Conservation (phyloP, 495 filamentous ascomycete species). For the Astrocystis sublimbata region DNA sequence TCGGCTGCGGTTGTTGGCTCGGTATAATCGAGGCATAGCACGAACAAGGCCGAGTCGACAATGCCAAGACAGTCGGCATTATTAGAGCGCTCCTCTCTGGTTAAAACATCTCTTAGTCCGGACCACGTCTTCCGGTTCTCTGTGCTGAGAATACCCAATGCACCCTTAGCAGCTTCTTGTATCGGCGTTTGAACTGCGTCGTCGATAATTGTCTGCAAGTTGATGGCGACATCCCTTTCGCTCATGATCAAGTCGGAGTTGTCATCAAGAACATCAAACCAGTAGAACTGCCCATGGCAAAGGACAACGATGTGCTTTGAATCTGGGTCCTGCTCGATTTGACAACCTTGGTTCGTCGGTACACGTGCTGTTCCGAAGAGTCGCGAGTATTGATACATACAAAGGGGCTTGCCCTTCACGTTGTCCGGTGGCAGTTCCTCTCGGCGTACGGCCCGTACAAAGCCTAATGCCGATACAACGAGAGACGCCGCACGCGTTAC, state of each 20-base stretch:
- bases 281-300: slow-evolving; percentile 96
- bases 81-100: slow-evolving; percentile 81
- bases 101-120: slow-evolving; percentile 83
- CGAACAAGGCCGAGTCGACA: slow-evolving; percentile 91
- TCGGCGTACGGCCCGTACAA: slow-evolving; percentile 88
- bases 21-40: slow-evolving; percentile 89
- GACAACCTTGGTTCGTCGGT: slow-evolving; percentile 91
- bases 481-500: slow-evolving; percentile 93
- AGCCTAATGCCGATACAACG: slow-evolving; percentile 84
- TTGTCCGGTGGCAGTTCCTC: slow-evolving; percentile 94
- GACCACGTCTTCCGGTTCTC: slow-evolving; percentile 98
- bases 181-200: slow-evolving; percentile 88
- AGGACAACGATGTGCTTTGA: slow-evolving; percentile 92
- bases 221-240: slow-evolving; percentile 89
- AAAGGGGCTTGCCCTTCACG: slow-evolving; percentile 75
- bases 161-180: slow-evolving; percentile 90
- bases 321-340: slow-evolving; percentile 88
- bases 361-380: slow-evolving; percentile 94
- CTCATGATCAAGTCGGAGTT: slow-evolving; percentile 96
- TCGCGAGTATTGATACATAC: slow-evolving; percentile 98
- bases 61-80: slow-evolving; percentile 93
- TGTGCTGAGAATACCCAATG: slow-evolving; percentile 89
- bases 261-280: slow-evolving; percentile 96
- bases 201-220: slow-evolving; percentile 87
- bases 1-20: slow-evolving; percentile 77